These are phyloP conservation scores for Candida lessepsii DNA, from an alignment of 805 yeast species.

Conservation along the genomic window DNA sequence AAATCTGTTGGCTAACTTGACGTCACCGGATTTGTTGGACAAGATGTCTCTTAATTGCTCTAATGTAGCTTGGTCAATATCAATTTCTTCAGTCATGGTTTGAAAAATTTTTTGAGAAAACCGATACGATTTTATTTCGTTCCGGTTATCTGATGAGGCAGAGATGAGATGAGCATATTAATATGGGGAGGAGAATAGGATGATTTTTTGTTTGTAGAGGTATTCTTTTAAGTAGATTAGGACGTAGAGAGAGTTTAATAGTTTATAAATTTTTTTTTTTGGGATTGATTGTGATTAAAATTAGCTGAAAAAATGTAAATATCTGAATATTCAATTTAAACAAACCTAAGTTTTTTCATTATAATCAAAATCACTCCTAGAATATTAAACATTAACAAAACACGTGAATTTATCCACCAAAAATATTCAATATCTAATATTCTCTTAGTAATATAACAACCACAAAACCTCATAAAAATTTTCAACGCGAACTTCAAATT, in stretches of 20 bases:
- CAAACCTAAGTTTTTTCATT: too few species aligned
- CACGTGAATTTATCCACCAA: too few species aligned
- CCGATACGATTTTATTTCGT: constrained; percentile 2
- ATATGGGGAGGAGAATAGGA: background rate
- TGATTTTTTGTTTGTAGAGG: background rate
- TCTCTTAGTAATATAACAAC: too few species aligned
- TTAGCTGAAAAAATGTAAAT: too few species aligned
- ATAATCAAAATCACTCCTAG: too few species aligned
- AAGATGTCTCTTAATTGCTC: constrained; percentile 74
- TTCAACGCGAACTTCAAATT: constrained; percentile 12
- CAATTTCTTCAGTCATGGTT: constrained; percentile 22
- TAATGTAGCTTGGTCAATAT: constrained; percentile 44
- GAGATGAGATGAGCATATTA: constrained; percentile 1
- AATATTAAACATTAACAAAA: too few species aligned
- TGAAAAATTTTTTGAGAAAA: constrained; percentile 9
- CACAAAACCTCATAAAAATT: constrained; percentile 5
- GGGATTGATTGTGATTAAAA: too few species aligned
- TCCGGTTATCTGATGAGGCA: background rate
- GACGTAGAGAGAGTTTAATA: too few species aligned
- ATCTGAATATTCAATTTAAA: too few species aligned
- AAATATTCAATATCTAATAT: too few species aligned
- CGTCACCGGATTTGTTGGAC: constrained; percentile 62
- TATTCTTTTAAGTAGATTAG: background rate
- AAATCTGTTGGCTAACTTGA: constrained; percentile 81
- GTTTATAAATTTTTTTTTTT: too few species aligned